Base-by-base conservation (phyloP, 371 early-diverging fungal genomes). In the Lichtheimia hyalospora region DNA sequence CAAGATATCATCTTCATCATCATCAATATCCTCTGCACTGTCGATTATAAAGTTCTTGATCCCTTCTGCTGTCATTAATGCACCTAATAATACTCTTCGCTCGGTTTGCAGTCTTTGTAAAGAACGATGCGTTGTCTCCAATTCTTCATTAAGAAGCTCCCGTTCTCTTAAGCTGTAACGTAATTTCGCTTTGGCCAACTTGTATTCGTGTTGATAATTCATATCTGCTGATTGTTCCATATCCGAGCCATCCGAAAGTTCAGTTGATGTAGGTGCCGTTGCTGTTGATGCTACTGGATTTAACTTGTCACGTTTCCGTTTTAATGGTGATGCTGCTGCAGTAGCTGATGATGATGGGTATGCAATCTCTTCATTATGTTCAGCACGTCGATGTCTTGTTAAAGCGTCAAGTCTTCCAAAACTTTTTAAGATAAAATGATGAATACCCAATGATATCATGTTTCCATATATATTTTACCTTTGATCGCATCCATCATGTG, bases 101-200 rank as follows among this genome's bases (percentile, higher is more conserved):
- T 84, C 84, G 10, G 79, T 77, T 49, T 70, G 71, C 59, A 84
- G 57, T 53, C 84, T 59, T 42, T 67, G 69, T 25, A 84, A 27
- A 13, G 77, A 75, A 57, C 75, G 75, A 53, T 74, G 75, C 18
- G 66, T 42, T 16, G 71, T 67, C 18, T 69, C 70, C 20, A 69
- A 83, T 58, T 84, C 84, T 12, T 78, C 69, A 27, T 73, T 72
- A 6, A 84, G 75, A 66, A 78, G 77, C 40, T 82, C 83, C 25
- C 82, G 76, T 58, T 84, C 84, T 54, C 82, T 74, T 49, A 74
- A 54, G 34, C 82, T 76, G 52, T 84, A 84, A 6, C 58, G 67
- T 28, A 78, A 69, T 52, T 84, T 81, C 34, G 80, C 83, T 66
- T 83, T 84, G 28, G 82, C 74, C 5, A 84, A 52, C 49, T 68